phyloP scores from a whole-genome alignment of 345 rosid genomes.

The Rubroshorea leprosula region DNA sequence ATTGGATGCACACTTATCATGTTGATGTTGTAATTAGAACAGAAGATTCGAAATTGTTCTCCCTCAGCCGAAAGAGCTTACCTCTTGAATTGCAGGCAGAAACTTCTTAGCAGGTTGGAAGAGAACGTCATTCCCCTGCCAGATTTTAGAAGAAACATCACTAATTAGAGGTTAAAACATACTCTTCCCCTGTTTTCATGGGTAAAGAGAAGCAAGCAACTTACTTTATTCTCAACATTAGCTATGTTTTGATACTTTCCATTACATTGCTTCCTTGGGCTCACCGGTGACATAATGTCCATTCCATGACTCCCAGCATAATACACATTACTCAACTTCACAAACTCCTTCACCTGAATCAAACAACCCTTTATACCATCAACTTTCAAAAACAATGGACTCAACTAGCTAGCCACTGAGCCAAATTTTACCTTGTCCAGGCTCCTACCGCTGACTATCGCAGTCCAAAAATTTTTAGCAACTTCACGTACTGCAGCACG shows the following conservation, averaged over 20 bases:
- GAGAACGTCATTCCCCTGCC: slow-evolving; percentile 25
- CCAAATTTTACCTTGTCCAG: slow-evolving; percentile 42
- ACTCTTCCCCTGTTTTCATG: neutral
- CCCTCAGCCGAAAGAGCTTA: too few relatives aligned
- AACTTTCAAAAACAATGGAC: neutral
- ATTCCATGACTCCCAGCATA: slow-evolving; percentile 52
- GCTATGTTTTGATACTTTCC: neutral
- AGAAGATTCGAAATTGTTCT: too few relatives aligned
- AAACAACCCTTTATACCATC: neutral
- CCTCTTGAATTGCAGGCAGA: slow-evolving; percentile 34
- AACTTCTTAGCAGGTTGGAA: slow-evolving; percentile 39
- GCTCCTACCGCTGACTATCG: slow-evolving; percentile 63
- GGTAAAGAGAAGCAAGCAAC: neutral
- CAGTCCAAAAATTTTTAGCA: slow-evolving; percentile 50
- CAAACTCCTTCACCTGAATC: slow-evolving; percentile 34
- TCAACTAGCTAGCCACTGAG: neutral
- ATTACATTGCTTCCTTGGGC: slow-evolving; percentile 14
- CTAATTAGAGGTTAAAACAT: neutral
- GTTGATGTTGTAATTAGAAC: too few relatives aligned
- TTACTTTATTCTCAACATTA: slow-evolving; percentile 15
- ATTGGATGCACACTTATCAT: too few relatives aligned
- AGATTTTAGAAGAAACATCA: neutral
- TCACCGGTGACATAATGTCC: slow-evolving; percentile 35
- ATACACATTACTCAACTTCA: slow-evolving; percentile 27
- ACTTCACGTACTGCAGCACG: slow-evolving; percentile 55